Evolutionary conservation across 441 rosid species (phyloP), one percentile per base, ranked within the genome.

Genomic region (Erodium trifolium): DNA sequence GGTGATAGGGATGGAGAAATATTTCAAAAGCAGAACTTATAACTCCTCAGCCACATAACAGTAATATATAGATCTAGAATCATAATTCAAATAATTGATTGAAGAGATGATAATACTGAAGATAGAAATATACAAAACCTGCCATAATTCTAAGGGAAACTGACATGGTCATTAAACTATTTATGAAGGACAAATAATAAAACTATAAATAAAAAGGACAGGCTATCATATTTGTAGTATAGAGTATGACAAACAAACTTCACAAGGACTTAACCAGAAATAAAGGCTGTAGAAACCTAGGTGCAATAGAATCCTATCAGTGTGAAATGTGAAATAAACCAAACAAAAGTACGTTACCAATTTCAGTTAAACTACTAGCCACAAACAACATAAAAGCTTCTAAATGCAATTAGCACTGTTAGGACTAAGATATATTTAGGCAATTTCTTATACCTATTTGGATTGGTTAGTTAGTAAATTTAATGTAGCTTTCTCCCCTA

Each of bases 1-100:
- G 14, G 41, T 31, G 10, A 63, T 31, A 34, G 39, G 66, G 14
- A 13, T 12, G 31, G 31, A 63, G 14, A 29, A 17, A 41, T 62
- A 62, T 45, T 16, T 27, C 31, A 67, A 41, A 63, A 53, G 66
- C 1, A 66, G n/a, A 59, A 59, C 59, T 68, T 39, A 55, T 29
- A 29, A 60, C 17, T 53, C 47, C 35, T 31, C 47, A 60, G 35
- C 41, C 2, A 12, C 9, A 41, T 14, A 45, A 57, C 18, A 13
- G 63, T 18, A 18, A 57, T 7, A 41, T 41, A 41, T 17, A 6
- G 16, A 4, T 55, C 4, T 17, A 63, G 9, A 63, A 27, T 27
- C 66, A 23, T 63, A 31, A 11, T 5, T 27, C 17, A 31, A 63
- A 63, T 63, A 63, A 11, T 27, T 63, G 66, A 27, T 29, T 4